Base-by-base conservation (phyloP, 177 flowering plant species). In the Vitis hybrid region DNA sequence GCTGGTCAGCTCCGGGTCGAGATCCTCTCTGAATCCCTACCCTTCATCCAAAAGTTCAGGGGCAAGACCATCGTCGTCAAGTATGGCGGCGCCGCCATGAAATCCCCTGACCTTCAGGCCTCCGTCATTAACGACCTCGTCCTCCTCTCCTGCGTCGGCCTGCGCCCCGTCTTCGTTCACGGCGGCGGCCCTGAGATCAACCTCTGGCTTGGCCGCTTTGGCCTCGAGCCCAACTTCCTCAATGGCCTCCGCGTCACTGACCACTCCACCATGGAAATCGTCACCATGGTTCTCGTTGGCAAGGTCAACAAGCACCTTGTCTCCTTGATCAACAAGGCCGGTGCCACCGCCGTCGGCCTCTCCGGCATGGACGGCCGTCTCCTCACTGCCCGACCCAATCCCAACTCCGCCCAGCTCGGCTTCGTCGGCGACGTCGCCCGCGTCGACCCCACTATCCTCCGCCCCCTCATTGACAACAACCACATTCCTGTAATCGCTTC, bases 81-180 rank as follows among this genome's bases (percentile, higher is more conserved):
- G 66, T 92, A 91, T 72, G 98, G 98, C 11, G 98, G 98, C 59
- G 98, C 98, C 8, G 97, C 97, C 76, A 92, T 95, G 98, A 91
- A 90, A 57, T 86, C 92, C 1, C 70, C 78, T 67, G 49, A 75
- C 4, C 95, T 95, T 63, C 92, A 86, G 56, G 83, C 88, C 38
- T 89, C 94, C 13, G 97, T 95, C 53, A 85, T 95, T 59, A 85
- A 86, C 58, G 97, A 95, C 77, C 86, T 95, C 20, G 97, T 92
- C 63, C 90, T 95, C 54, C 89, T 95, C 64, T 78, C 97, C 54
- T 89, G 91, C 70, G 95, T 95, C 12, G 98, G 98, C 60, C 86
- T 92, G 65, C 90, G 94, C 31, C 91, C 93, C 20, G 88, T 92
- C 49, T 81, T 95, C 53, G 95, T 94, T 71, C 98, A 94, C 56